Evolutionary conservation across 371 early-diverging fungal species (phyloP).

Genomic region (Blakeslea trispora): DNA sequence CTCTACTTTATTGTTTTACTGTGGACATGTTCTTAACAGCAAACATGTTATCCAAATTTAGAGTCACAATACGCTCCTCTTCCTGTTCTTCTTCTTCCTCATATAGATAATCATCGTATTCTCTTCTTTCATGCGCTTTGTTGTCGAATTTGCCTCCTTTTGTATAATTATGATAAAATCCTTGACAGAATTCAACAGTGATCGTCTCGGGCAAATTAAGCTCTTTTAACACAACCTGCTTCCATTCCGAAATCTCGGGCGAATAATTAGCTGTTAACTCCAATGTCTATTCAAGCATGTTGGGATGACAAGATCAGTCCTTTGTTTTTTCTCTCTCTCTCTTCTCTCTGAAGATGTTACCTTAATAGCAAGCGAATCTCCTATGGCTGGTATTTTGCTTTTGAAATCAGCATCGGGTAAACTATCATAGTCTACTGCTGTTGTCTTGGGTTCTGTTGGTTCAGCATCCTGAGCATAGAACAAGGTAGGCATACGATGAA

Average conservation of each 20-base stretch:
- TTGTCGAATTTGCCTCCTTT: slow-evolving; percentile 35
- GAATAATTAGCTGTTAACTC: slow-evolving; percentile 27
- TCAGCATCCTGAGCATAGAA: slow-evolving; percentile 20
- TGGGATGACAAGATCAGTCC: not conserved
- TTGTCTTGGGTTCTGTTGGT: not conserved
- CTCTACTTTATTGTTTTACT: not conserved
- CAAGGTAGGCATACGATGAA: slow-evolving; percentile 16
- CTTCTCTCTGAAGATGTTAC: no score
- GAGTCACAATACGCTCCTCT: slow-evolving; percentile 8
- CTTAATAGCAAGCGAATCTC: slow-evolving; percentile 26
- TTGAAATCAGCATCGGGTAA: slow-evolving; percentile 12
- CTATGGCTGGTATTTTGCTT: slow-evolving; percentile 9
- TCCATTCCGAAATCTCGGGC: slow-evolving; percentile 36
- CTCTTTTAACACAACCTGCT: slow-evolving; percentile 18
- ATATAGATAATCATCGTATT: slow-evolving; percentile 10
- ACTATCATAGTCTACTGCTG: slow-evolving; percentile 20
- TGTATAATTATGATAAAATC: slow-evolving; percentile 17
- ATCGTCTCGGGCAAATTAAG: not conserved
- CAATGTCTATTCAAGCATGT: slow-evolving; percentile 13
- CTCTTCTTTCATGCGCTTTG: slow-evolving; percentile 14
- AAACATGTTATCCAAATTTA: slow-evolving; percentile 9
- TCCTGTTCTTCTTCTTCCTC: slow-evolving; percentile 8
- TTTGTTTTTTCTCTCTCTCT: slow-evolving; percentile 2
- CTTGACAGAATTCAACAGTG: slow-evolving; percentile 13
- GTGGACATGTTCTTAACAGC: slow-evolving; percentile 14